Evolutionary conservation across 2,329 filamentous ascomycete genomes (phyloP), one percentile per base, ranked within the genome.

Genomic region (Chalaropsis ovoidea): DNA sequence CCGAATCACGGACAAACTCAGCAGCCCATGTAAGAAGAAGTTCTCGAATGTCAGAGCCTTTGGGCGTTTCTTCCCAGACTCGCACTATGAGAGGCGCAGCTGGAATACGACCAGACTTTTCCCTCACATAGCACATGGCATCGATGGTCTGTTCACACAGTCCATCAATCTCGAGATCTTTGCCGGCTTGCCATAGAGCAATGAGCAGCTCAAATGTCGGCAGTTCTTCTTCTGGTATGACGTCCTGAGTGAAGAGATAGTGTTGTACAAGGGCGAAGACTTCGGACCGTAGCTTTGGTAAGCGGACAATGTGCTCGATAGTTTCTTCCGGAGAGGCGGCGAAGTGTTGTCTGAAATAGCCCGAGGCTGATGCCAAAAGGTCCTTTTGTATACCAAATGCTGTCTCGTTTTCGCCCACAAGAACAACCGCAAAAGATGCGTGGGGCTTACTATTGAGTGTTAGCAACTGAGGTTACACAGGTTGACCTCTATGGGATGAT

Each of bases 21-120:
- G 82, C 83, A 1, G 82, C 81, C 84, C 84, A 86, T 11, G 77
- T 79, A 2, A 86, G 74, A 15, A 86, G 77, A 45, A 86, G 78
- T 67, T 78, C 77, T 47, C 83, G 78, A 61, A 86, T 81, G 0
- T 81, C 78, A 2, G 82, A 85, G 8, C 82, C 82, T 69, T 83
- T 81, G 0, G 82, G 82, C 0, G 82, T 85, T 63, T 85, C 82
- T 61, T 81, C 78, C 83, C 83, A 86, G 6, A 84, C 83, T 69
- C 82, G 79, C 0, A 85, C 80, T 5, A 86, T 78, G 1, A 86
- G 76, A 1, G 81, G 80, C 0, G 82, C 82, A 2, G 81, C 79
- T 0, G 84, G 84, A 54, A 86, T 86, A 19, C 76, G 75, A 62
- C 78, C 75, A 0, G 82, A 85, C 35, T 78, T 69, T 13, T 77